Evolutionary conservation across 2,329 filamentous ascomycete genomes (phyloP), one percentile per base, ranked within the genome.

Genomic region (Lasiodiplodia citricola): DNA sequence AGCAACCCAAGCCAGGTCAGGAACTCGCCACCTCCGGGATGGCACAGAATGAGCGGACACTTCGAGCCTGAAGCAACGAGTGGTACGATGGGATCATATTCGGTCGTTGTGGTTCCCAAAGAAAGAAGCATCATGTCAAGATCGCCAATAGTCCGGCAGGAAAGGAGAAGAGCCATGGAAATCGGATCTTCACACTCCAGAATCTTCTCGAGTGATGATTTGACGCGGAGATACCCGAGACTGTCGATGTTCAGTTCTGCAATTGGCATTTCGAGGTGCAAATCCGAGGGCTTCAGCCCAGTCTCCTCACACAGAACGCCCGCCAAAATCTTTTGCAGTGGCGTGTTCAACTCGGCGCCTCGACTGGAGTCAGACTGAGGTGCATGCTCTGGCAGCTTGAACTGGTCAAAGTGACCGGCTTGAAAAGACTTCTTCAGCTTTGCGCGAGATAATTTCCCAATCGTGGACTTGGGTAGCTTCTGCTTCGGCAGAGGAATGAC

Each of bases 371-470:
- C 58, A 16, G 31, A 18, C 25, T 57, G 31, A 8, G 51, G 23
- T 18, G 38, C 28, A 13, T 14, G 31, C 21, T 69, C 60, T 5
- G 54, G 10, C 10, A 66, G 50, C 54, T 62, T 67, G 31, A 67
- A 68, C 8, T 50, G 8, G 28, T 68, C 67, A 11, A 68, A 68
- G 28, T 64, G 31, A 3, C 67, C 67, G 1, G 51, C 58, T 44
- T 64, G 38, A 14, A 56, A 57, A 14, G 57, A 47, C 18, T 62
- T 69, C 57, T 69, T 69, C 37, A 69, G 23, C 57, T 69, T 69
- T 4, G 68, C 52, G 7, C 68, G 68, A 5, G 64, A 67, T 1
- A 69, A 38, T 14, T 69, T 69, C 2, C 68, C 68, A 21, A 69
- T 63, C 1, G 68, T 67, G 7, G 68, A 69, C 28, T 69, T 69